Evolutionary conservation across 2,329 filamentous ascomycete species (phyloP).

Genomic region (Simplicillium sp.): DNA sequence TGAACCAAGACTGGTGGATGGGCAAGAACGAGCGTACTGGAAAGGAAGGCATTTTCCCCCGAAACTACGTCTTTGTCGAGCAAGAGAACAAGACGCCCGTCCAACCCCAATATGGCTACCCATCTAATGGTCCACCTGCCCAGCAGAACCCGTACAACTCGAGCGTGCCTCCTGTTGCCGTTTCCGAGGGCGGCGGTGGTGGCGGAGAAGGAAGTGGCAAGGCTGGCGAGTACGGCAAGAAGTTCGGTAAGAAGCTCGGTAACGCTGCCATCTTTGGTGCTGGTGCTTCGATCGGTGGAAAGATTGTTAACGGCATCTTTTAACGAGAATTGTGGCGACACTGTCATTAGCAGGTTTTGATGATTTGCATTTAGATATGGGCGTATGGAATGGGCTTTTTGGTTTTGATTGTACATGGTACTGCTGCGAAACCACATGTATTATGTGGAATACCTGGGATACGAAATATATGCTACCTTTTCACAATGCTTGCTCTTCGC

Average conservation of each 20-base stretch:
- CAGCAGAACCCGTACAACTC: constrained; percentile 56
- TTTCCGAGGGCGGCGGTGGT: constrained; percentile 45
- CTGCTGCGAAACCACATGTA: too few relatives aligned
- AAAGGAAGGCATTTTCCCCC: constrained; percentile 88
- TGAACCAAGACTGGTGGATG: constrained; percentile 97
- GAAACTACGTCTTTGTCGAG: constrained; percentile 73
- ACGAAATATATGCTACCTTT: too few relatives aligned
- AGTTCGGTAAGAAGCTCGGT: constrained; percentile 87
- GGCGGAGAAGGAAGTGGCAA: constrained; percentile 47
- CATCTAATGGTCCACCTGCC: constrained; percentile 26
- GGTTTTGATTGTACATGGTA: too few relatives aligned
- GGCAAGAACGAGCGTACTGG: constrained; percentile 77
- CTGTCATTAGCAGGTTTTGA: constrained; percentile 7
- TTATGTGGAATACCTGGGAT: too few relatives aligned
- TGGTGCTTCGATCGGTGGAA: constrained; percentile 80
- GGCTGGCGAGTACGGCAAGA: constrained; percentile 71
- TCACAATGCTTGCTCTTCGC: too few relatives aligned
- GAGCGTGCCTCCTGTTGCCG: constrained; percentile 65
- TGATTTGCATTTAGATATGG: too few relatives aligned
- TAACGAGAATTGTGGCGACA: constrained; percentile 28
- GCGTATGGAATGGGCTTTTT: too few relatives aligned
- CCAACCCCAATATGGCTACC: constrained; percentile 30
- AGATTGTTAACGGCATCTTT: constrained; percentile 86
- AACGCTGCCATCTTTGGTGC: constrained; percentile 82
- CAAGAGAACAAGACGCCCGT: constrained; percentile 41